Evolutionary conservation across 768 basidiomycete species (phyloP).

Genomic region (Collybia nuda): DNA sequence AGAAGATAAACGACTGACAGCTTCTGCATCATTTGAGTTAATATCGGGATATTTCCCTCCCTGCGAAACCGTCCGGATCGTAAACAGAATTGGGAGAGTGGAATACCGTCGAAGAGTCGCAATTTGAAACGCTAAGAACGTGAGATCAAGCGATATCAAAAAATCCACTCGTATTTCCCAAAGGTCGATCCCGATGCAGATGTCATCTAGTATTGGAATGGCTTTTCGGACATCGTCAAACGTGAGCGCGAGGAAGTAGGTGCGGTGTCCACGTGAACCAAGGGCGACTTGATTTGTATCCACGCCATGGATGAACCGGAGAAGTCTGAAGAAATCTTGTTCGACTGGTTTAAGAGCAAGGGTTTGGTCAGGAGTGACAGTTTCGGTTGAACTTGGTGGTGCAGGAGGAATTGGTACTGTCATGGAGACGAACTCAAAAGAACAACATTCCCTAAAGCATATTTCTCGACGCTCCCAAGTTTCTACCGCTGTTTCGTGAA

Average conservation of each 20-base stretch:
- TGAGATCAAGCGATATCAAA: conserved; percentile 38
- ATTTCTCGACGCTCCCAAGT: conserved; percentile 63
- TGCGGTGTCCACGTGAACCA: conserved; percentile 37
- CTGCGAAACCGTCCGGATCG: conserved; percentile 69
- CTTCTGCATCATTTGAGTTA: conserved; percentile 42
- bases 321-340: conserved; percentile 63
- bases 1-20: conserved; percentile 58
- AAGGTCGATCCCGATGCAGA: conserved; percentile 69
- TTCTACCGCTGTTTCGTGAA: conserved; percentile 64
- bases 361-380: conserved; percentile 14
- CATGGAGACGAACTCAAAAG: conserved; percentile 67
- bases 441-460: conserved; percentile 65
- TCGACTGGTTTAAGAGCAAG: conserved; percentile 30
- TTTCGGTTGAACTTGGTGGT: conserved; percentile 12
- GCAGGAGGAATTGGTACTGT: conserved; percentile 28
- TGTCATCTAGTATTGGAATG: conserved; percentile 50
- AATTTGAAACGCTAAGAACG: conserved; percentile 66
- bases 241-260: conserved; percentile 74
- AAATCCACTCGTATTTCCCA: conserved; percentile 78
- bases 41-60: conserved; percentile 72
- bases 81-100: conserved; percentile 71
- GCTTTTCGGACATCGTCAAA: conserved; percentile 67
- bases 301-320: conserved; percentile 65
- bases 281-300: conserved; percentile 48
- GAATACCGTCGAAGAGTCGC: conserved; percentile 62